phyloP scores from a whole-genome alignment of 768 basidiomycete genomes.

The Tricholoma sp. region DNA sequence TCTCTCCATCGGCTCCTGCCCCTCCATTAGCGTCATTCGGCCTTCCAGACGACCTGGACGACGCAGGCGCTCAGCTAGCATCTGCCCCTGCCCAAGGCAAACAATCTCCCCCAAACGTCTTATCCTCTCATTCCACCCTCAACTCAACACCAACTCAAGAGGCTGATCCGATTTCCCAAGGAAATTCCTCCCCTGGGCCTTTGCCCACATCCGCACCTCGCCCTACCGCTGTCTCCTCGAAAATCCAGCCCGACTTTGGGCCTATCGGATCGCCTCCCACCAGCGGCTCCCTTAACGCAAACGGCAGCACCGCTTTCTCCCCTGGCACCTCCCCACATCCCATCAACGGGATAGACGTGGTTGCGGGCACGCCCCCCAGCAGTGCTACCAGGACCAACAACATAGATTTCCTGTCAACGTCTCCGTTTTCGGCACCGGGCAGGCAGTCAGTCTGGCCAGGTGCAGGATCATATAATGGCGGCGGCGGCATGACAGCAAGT shows the following conservation, averaged over 20 bases:
- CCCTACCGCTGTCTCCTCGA: constrained; percentile 33
- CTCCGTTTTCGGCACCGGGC: constrained; percentile 77
- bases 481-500: constrained; percentile 57
- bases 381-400: constrained; percentile 5
- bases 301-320: constrained; percentile 31
- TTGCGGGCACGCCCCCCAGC: constrained; percentile 28
- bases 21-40: constrained; percentile 71
- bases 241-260: constrained; percentile 52
- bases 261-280: constrained; percentile 81
- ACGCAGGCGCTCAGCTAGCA: constrained; percentile 34
- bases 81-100: constrained; percentile 38
- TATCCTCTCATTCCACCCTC: constrained; percentile 1
- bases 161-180: constrained; percentile 13
- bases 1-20: constrained; percentile 75
- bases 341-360: constrained; percentile 14
- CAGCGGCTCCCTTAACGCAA: constrained; percentile 29
- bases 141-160: constrained; percentile 1
- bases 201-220: constrained; percentile 58
- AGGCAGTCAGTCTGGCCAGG: constrained; percentile 46
- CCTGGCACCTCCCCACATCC: constrained; percentile 54
- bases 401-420: constrained; percentile 42
- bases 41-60: constrained; percentile 54
- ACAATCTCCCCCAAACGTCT: constrained; percentile 16
- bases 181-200: constrained; percentile 33
- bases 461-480: constrained; percentile 23